Base-by-base conservation (phyloP, 129 eudicot species). In the Flaveria trinervia region DNA sequence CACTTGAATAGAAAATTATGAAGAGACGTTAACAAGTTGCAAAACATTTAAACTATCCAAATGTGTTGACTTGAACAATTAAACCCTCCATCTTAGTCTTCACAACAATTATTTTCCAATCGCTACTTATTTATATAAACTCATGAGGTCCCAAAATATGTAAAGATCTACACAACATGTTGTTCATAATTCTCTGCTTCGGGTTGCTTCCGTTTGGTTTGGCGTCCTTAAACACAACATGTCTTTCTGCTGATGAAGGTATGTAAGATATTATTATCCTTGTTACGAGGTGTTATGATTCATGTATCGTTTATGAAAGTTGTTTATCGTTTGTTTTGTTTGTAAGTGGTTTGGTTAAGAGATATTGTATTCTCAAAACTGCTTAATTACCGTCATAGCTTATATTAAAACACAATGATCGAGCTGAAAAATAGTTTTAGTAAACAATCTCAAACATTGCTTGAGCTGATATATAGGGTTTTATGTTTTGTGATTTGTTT, bases 191-290 rank as follows among this genome's bases (percentile, higher is more conserved):
- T 56, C 61, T 77, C 3, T 56, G 48, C 3, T 22, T 77, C 56
- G 39, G 48, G 60, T 68, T 77, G 61, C 76, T 77, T 7, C 76
- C 70, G 0, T 55, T 69, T n/a, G 76, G 61, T n/a, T 77, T 56
- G 56, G 81, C 81, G 44, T 69, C 81, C 48, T n/a, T 77, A 1
- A 4, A 77, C 28, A 69, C 70, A 39, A 68, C 81, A 0, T 45
- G 70, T 52, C 82, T 82, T 20, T 74, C 79, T 8, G 0, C 62
- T 16, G 54, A 55, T 9, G 85, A 82, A 82, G 85, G 85, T 82
- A 30, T 45, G 3, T 54, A 55, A 22, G 51, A 57, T 60, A 36
- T 13, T n/a, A 30, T 18, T 57, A 41, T 23, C 5, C 14, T 73
- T 18, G 55, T 28, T 25, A 52, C 3, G 16, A 8, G 30, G 3